phyloP scores from a whole-genome alignment of 2,329 filamentous ascomycete genomes.

The Pseudophaeomoniella oleicola region DNA sequence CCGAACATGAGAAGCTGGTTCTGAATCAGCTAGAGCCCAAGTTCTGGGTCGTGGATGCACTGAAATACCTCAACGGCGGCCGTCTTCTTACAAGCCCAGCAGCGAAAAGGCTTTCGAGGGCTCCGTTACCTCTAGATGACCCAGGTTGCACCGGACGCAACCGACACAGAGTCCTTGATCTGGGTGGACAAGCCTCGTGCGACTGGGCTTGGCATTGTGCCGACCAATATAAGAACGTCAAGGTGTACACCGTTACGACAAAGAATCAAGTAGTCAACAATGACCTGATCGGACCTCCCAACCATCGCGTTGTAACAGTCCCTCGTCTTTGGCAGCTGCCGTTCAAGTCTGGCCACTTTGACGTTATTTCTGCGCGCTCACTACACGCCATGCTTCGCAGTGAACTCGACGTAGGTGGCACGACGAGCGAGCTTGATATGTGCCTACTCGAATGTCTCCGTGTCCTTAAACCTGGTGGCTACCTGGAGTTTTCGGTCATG shows the following conservation, averaged over 20 bases:
- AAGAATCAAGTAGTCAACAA: constrained; percentile 59
- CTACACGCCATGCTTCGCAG: constrained; percentile 71
- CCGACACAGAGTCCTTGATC: constrained; percentile 61
- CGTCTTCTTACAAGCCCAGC: constrained; percentile 42
- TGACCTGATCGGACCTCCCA: constrained; percentile 67
- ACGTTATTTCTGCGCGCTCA: constrained; percentile 78
- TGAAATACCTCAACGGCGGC: constrained; percentile 46
- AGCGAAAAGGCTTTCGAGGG: constrained; percentile 17
- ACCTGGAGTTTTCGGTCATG: constrained; percentile 78
- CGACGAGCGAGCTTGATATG: constrained; percentile 73
- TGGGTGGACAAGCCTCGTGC: constrained; percentile 70
- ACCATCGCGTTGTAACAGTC: constrained; percentile 74
- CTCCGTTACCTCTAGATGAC: constrained; percentile 8
- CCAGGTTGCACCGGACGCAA: constrained; percentile 17
- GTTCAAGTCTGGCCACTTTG: constrained; percentile 75
- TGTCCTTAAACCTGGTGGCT: constrained; percentile 82
- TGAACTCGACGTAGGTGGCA: constrained; percentile 46
- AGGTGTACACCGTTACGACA: constrained; percentile 76
- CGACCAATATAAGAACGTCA: constrained; percentile 67
- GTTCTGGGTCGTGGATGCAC: constrained; percentile 48
- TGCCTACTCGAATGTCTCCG: constrained; percentile 78
- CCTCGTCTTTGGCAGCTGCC: constrained; percentile 65
- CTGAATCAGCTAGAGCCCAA: constrained; percentile 51
- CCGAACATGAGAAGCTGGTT: constrained; percentile 68
- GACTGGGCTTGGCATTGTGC: constrained; percentile 96